Conservation (phyloP, 2,329 filamentous ascomycete species). For the Colletotrichum australisinense region DNA sequence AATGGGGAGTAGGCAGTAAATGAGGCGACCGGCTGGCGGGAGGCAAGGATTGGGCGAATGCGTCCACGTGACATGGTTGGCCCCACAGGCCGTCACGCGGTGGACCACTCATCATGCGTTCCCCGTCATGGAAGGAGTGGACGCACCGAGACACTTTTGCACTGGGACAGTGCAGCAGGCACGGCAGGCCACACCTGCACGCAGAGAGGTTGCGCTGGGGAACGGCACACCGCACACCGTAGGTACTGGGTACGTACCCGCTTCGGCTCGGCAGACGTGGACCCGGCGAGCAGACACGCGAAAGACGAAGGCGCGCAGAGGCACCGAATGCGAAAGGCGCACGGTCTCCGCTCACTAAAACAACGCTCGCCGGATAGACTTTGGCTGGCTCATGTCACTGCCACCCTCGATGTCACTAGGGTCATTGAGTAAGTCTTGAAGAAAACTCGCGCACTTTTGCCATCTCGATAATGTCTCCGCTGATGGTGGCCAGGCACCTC, state of each 20-base stretch:
- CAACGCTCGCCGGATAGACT: conserved; percentile 3
- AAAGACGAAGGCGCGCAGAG: background rate
- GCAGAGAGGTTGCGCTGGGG: too few relatives aligned
- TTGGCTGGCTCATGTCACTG: conserved; percentile 4
- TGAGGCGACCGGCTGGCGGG: conserved; percentile 35
- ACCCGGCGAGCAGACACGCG: conserved; percentile 1
- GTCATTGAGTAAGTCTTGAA: background rate
- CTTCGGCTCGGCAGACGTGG: conserved; percentile 31
- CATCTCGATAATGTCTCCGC: background rate
- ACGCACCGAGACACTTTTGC: conserved; percentile 1
- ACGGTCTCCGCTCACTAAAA: conserved; percentile 21
- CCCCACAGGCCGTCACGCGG: conserved; percentile 31
- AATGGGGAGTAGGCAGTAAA: conserved; percentile 38
- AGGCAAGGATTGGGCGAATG: conserved; percentile 33
- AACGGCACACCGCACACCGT: too few relatives aligned
- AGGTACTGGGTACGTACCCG: conserved; percentile 17
- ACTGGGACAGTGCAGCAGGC: background rate
- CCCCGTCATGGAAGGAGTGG: conserved; percentile 18
- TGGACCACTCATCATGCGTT: conserved; percentile 34
- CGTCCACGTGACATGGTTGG: conserved; percentile 16
- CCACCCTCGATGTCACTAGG: background rate
- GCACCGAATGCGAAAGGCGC: too few relatives aligned
- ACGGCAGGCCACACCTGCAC: too few relatives aligned
- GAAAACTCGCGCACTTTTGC: background rate
- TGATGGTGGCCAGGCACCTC: background rate